Evolutionary conservation across 2,329 filamentous ascomycete species (phyloP).

Genomic region (Fusarium avenaceum): DNA sequence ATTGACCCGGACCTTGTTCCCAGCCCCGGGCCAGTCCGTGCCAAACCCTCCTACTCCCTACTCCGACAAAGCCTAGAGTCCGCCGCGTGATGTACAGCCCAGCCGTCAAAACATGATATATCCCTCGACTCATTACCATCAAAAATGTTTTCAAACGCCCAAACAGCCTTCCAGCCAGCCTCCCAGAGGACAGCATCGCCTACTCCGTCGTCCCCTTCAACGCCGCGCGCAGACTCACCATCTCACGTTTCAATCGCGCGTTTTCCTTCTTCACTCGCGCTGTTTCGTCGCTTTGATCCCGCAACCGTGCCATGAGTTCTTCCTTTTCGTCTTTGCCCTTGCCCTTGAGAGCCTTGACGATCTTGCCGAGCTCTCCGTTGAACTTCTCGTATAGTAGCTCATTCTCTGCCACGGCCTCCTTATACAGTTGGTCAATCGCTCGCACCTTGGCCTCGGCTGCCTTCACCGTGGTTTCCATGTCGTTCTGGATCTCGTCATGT

Average conservation of each 20-base stretch:
- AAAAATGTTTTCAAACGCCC: slow-evolving; percentile 37
- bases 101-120: slow-evolving; percentile 37
- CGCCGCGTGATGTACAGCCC: slow-evolving; percentile 42
- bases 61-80: slow-evolving; percentile 37
- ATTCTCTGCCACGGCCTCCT: slow-evolving; percentile 89
- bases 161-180: slow-evolving; percentile 37
- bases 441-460: slow-evolving; percentile 83
- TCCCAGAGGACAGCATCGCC: slow-evolving; percentile 45
- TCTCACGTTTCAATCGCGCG: slow-evolving; percentile 83
- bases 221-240: slow-evolving; percentile 75
- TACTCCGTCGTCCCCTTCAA: slow-evolving; percentile 61
- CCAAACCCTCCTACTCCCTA: slow-evolving; percentile 43
- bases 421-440: slow-evolving; percentile 89
- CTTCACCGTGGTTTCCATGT: slow-evolving; percentile 78
- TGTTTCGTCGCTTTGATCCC: slow-evolving; percentile 82
- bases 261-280: slow-evolving; percentile 87
- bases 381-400: slow-evolving; percentile 93
- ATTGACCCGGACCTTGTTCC: slow-evolving; percentile 34
- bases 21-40: slow-evolving; percentile 40
- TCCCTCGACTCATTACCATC: slow-evolving; percentile 30
- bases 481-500: slow-evolving; percentile 74
- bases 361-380: slow-evolving; percentile 89
- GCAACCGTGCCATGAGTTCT: slow-evolving; percentile 78
- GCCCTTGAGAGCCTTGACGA: slow-evolving; percentile 79
- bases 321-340: slow-evolving; percentile 83